Conservation (phyloP, 2,329 filamentous ascomycete genomes). For the Coniochaeta sp. region DNA sequence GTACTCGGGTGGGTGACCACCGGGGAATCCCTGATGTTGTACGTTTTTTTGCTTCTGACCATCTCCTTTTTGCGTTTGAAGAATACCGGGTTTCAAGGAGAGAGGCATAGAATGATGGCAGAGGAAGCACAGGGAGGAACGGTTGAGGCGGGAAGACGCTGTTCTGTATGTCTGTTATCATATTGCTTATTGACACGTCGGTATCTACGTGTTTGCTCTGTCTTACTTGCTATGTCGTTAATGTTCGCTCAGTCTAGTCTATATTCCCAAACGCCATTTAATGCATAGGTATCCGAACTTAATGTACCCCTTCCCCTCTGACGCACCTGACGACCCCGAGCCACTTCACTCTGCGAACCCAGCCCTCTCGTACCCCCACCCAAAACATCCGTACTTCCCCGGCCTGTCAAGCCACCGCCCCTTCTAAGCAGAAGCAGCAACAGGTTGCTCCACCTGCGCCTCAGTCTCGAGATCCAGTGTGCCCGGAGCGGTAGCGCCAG, state of each 20-base stretch:
- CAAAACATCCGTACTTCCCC: neutral
- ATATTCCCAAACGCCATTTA: neutral
- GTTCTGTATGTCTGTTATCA: too few species aligned
- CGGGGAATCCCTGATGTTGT: too few species aligned
- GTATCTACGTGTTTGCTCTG: too few species aligned
- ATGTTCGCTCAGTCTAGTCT: neutral
- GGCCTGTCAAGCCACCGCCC: neutral
- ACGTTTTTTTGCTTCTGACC: too few species aligned
- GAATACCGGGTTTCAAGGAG: too few species aligned
- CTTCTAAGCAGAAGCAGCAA: neutral
- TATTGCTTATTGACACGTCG: too few species aligned
- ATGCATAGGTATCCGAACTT: neutral
- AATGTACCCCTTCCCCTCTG: neutral
- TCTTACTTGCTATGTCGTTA: too few species aligned
- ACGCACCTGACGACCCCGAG: neutral
- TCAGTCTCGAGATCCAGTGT: neutral
- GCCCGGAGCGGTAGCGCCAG: conserved; percentile 6
- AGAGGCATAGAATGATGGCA: too few species aligned
- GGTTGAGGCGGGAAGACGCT: too few species aligned
- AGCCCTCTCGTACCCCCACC: neutral
- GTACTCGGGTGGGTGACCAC: too few species aligned
- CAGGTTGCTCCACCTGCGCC: neutral
- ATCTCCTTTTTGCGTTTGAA: too few species aligned
- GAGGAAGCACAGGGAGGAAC: too few species aligned
- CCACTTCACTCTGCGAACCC: neutral